A percentile compares a stretch with the other conserved stretches of the same genome.
Conservation (phyloP, 768 basidiomycete species). For the Mycena pura region DNA sequence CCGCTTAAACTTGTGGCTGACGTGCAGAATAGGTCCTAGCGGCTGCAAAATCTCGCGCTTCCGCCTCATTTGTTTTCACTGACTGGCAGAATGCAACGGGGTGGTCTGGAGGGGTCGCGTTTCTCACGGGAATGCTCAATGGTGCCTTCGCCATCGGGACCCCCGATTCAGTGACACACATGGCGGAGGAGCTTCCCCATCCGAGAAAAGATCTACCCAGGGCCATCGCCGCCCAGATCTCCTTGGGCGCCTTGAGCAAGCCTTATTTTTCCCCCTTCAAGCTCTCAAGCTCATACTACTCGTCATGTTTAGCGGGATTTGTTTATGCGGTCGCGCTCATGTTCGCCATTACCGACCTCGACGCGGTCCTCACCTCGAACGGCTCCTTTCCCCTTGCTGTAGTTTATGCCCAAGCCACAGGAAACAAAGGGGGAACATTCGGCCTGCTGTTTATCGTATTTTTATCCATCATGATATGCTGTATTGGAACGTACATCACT, state of each 20-base stretch:
- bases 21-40: slow-evolving; percentile 16
- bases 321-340: slow-evolving; percentile 17
- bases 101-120: slow-evolving; percentile 23
- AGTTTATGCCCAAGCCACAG: slow-evolving; percentile 21
- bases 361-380: slow-evolving; percentile 21
- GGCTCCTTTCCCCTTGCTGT: slow-evolving; percentile 19
- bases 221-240: slow-evolving; percentile 22
- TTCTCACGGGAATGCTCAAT: slow-evolving; percentile 24
- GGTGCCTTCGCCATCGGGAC: slow-evolving; percentile 21
- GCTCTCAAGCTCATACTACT: not conserved
- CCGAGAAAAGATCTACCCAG: slow-evolving; percentile 20
- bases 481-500: slow-evolving; percentile 15
- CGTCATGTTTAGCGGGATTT: slow-evolving; percentile 8
- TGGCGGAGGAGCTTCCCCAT: slow-evolving; percentile 23
- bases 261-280: not conserved
- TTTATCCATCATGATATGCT: slow-evolving; percentile 11
- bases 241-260: slow-evolving; percentile 14
- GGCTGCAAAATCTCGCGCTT: slow-evolving; percentile 18
- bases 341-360: slow-evolving; percentile 23
- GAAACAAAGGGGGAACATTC: slow-evolving; percentile 18
- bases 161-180: slow-evolving; percentile 22
- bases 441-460: slow-evolving; percentile 17
- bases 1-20: not conserved
- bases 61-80: slow-evolving; percentile 19
- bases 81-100: slow-evolving; percentile 21